Conservation (phyloP, 305 asterid species). For the Fraxinus platypoda region DNA sequence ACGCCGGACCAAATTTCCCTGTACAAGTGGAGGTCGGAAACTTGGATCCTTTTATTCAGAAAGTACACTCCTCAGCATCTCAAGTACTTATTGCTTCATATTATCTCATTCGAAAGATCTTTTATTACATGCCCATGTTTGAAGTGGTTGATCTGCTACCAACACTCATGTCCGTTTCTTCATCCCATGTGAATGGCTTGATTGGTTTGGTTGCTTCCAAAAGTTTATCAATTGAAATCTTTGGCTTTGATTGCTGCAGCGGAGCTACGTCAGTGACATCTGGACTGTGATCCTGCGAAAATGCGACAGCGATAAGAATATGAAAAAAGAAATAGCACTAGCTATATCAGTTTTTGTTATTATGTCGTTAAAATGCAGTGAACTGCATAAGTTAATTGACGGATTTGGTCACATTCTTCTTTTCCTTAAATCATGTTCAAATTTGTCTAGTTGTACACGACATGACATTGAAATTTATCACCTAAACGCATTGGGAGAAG, state of each 20-base stretch:
- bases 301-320: neutral
- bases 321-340: neutral
- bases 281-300: constrained; percentile 43
- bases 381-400: neutral
- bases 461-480: neutral
- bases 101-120: neutral
- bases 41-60: neutral
- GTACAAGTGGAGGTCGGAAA: neutral
- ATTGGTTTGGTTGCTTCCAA: constrained; percentile 60
- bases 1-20: neutral
- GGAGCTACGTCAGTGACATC: constrained; percentile 36
- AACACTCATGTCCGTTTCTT: constrained; percentile 51
- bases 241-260: constrained; percentile 44
- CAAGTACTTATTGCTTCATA: neutral
- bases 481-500: neutral
- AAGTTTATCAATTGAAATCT: constrained; percentile 45
- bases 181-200: constrained; percentile 52
- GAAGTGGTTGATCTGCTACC: constrained; percentile 9
- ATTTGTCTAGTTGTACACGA: neutral
- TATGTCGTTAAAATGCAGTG: neutral
- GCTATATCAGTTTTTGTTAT: neutral
- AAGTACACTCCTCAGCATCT: neutral
- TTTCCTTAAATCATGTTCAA: neutral
- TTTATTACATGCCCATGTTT: neutral
- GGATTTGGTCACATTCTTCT: neutral